Evolutionary conservation across 768 basidiomycete genomes (phyloP), one percentile per base, ranked within the genome.

Genomic region (Hypholoma sublateritium): DNA sequence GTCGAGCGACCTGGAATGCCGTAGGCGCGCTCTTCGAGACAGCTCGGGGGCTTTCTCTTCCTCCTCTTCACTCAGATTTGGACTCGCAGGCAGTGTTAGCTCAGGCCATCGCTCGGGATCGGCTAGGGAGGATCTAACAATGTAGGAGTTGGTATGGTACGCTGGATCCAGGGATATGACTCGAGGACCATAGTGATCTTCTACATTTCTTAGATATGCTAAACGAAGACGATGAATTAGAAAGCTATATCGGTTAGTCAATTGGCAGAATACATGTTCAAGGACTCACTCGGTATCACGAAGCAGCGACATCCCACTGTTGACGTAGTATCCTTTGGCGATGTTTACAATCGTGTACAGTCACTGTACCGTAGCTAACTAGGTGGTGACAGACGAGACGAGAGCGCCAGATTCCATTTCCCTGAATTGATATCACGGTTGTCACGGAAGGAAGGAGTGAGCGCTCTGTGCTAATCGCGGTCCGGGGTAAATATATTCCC

Each of bases 1-100:
- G 80, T 95, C 86, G 66, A 97, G 95, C 2, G 95, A 96, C 65
- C 88, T 86, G 7, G 91, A 89, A 69, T 96, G 88, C 65, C 88
- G 90, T 59, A 96, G 78, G 9, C 81, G 70, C 65, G 61, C 82
- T 68, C 64, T 86, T 70, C 69, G n/a, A 19, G 82, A 70, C 72
- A 79, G 62, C 70, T 80, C 62, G 67, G 74, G 51, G 76, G 21
- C 21, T n/a, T 49, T 24, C 50, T 82, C 80, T 9, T 71, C 72
- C 57, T 91, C 91, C 56, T 89, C 85, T 53, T 90, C 87, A 53
- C 86, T 86, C 45, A 88, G 77, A 36, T 86, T 82, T 0, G 91
- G 93, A 61, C 86, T 89, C 12, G 82, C 69, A 0, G 93, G 88
- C 55, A 81, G 74, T 4, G 77, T 77, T 53, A 98, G 83, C 70